phyloP scores from a whole-genome alignment of 208 protist genomes.

The Borovskyia barvae region DNA sequence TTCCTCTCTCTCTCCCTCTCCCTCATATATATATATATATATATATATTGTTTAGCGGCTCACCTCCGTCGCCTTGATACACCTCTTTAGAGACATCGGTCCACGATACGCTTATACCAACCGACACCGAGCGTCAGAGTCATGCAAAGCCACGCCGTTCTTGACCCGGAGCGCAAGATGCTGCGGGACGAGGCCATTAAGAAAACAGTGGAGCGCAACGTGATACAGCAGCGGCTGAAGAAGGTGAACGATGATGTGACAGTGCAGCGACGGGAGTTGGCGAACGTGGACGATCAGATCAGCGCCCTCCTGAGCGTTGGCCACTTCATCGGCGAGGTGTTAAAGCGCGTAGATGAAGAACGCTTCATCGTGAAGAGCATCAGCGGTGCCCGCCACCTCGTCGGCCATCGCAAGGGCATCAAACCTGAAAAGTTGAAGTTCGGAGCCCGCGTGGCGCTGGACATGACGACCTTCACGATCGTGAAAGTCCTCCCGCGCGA shows the following conservation, averaged over 20 bases:
- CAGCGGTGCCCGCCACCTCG: constrained; percentile 98
- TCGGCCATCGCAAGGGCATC: constrained; percentile 95
- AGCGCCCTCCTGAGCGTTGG: constrained; percentile 98
- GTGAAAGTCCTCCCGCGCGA: constrained; percentile 98
- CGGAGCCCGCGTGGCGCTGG: constrained; percentile 97
- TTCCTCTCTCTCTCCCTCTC: constrained; percentile 2
- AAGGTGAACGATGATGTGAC: constrained; percentile 39
- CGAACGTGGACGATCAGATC: constrained; percentile 97
- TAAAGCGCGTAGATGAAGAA: constrained; percentile 94
- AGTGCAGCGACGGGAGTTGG: constrained; percentile 87
- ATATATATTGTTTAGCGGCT: not conserved
- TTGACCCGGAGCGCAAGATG: constrained; percentile 62
- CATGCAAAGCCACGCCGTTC: constrained; percentile 56
- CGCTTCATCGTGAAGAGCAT: constrained; percentile 99
- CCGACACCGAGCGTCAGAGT: not conserved
- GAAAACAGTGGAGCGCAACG: constrained; percentile 57
- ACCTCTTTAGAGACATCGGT: no score
- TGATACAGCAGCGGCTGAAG: constrained; percentile 49
- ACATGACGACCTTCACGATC: constrained; percentile 99
- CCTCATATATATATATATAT: not conserved
- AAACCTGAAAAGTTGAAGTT: constrained; percentile 94
- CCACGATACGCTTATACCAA: no score
- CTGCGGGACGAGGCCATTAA: constrained; percentile 54
- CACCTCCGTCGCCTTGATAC: no score
- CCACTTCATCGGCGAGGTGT: constrained; percentile 98